These are phyloP conservation scores for Boletus reticuloceps DNA, from an alignment of 768 basidiomycete genomes.

Conservation along the genomic window DNA sequence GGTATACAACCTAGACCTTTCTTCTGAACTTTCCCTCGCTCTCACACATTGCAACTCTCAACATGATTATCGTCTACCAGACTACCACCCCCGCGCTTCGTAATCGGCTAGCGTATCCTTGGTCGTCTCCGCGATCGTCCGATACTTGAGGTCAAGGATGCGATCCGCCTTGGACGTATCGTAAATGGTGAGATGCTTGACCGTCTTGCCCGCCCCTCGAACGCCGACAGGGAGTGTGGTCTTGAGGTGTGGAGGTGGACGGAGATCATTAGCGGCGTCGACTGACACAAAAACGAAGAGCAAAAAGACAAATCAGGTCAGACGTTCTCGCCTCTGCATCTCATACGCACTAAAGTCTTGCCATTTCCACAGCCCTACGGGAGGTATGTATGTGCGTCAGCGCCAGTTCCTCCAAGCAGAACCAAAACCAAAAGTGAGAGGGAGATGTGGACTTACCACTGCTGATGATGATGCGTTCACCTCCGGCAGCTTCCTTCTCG, in stretches of 20 bases:
- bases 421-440: neutral
- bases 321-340: no score
- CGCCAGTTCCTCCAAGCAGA: no score
- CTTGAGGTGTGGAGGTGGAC: slow-evolving; percentile 30
- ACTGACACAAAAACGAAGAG: slow-evolving; percentile 32
- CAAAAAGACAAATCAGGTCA: neutral
- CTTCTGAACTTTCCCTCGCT: no score
- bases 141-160: slow-evolving; percentile 43
- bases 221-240: slow-evolving; percentile 32
- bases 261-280: slow-evolving; percentile 36
- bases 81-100: slow-evolving; percentile 41
- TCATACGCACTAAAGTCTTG: slow-evolving; percentile 30
- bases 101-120: slow-evolving; percentile 43
- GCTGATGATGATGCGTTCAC: slow-evolving; percentile 55
- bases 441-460: slow-evolving; percentile 21
- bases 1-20: neutral
- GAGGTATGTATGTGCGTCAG: no score
- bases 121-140: slow-evolving; percentile 38
- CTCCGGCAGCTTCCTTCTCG: slow-evolving; percentile 48
- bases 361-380: slow-evolving; percentile 28
- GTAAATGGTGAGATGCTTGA: slow-evolving; percentile 28
- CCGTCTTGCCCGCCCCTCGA: slow-evolving; percentile 31
- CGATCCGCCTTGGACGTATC: slow-evolving; percentile 37
- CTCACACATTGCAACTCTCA: no score
- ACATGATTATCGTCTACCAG: no score